phyloP scores from a whole-genome alignment of 305 asterid genomes.

The Solanum hybrid region DNA sequence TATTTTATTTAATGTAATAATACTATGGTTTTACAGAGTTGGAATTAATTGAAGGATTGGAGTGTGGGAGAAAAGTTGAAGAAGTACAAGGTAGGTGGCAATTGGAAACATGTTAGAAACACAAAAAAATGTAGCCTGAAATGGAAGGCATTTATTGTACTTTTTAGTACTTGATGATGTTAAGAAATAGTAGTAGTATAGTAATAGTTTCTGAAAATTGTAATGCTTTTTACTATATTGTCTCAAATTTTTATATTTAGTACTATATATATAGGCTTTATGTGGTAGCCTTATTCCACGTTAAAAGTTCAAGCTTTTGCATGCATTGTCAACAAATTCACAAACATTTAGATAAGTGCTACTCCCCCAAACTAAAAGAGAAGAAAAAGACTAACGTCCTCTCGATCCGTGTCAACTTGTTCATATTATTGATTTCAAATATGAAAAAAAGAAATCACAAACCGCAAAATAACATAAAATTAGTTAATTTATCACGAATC shows the following conservation, averaged over 20 bases:
- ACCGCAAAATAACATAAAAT: no score
- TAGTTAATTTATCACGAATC: no score
- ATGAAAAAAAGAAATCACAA: no score
- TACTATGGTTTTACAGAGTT: background rate
- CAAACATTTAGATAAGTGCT: background rate
- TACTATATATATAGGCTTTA: background rate
- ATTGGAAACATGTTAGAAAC: background rate
- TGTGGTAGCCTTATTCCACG: background rate
- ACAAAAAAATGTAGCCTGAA: background rate
- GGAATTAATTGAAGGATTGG: background rate
- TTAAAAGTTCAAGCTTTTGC: background rate
- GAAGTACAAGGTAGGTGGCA: background rate
- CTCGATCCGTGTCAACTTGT: accelerated
- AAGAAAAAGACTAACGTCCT: accelerated
- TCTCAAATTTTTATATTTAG: background rate
- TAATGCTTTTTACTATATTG: background rate
- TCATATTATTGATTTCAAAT: background rate
- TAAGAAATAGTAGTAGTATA: background rate
- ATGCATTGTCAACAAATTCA: background rate
- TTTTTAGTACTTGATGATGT: background rate
- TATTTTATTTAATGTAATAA: background rate
- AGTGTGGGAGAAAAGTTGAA: background rate
- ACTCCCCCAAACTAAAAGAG: background rate
- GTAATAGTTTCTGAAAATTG: background rate
- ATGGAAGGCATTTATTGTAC: background rate